A percentile compares a stretch with the other conserved stretches of the same genome.
These are phyloP conservation scores for Irineochytrium annulatum DNA, from an alignment of 192 early-diverging fungal genomes.

Conservation along the genomic window DNA sequence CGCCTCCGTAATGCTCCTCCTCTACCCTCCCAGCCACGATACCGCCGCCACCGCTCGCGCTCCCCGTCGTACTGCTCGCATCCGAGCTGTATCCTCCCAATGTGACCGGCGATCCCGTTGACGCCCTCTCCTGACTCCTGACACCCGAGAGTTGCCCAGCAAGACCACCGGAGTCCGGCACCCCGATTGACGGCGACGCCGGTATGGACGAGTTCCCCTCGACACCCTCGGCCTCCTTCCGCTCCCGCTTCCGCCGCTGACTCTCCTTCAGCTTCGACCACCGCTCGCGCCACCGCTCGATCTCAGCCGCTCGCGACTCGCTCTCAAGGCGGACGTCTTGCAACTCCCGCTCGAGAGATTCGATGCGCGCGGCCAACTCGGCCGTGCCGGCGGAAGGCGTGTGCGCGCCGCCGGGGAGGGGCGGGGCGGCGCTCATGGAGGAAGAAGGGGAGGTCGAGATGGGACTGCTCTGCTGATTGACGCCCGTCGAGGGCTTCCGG, in stretches of 20 bases:
- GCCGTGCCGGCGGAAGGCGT: neutral
- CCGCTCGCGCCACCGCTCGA: slow-evolving; percentile 68
- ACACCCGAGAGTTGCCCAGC: too few relatives aligned
- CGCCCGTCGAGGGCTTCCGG: neutral
- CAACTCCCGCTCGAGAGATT: slow-evolving; percentile 61
- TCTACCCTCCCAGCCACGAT: too few relatives aligned
- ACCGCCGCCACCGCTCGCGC: too few relatives aligned
- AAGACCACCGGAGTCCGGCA: too few relatives aligned
- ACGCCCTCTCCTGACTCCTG: too few relatives aligned
- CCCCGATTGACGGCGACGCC: too few relatives aligned
- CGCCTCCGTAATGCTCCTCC: too few relatives aligned
- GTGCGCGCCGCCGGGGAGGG: neutral
- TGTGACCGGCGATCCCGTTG: too few relatives aligned
- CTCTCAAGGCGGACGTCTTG: slow-evolving; percentile 36
- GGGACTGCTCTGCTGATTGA: neutral
- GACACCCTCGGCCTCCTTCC: slow-evolving; percentile 14
- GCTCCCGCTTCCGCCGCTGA: slow-evolving; percentile 54
- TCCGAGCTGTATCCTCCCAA: too few relatives aligned
- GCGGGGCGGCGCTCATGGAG: too few relatives aligned
- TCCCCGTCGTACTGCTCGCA: too few relatives aligned
- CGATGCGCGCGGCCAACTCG: slow-evolving; percentile 28
- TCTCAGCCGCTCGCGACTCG: slow-evolving; percentile 45
- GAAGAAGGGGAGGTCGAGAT: neutral
- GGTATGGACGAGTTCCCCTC: neutral
- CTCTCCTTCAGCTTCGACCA: slow-evolving; percentile 80